Percentiles rank a stretch among this genome's conserved stretches.
phyloP scores from a whole-genome alignment of 139 green algal genomes.

The Trebouxia sp. region DNA sequence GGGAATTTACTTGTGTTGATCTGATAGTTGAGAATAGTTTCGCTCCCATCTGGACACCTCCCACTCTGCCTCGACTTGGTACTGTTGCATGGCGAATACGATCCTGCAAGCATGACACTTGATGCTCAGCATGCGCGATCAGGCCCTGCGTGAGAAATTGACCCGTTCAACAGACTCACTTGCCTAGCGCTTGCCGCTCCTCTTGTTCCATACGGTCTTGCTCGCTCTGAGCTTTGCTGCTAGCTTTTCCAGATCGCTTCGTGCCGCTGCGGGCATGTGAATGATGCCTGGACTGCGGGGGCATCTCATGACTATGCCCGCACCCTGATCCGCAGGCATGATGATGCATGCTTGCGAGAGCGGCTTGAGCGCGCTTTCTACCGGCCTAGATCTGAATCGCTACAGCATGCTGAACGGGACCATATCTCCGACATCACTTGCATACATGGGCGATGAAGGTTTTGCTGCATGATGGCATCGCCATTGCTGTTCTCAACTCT shows the following conservation, averaged over 20 bases:
- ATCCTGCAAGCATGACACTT: constrained; percentile 55
- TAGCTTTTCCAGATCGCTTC: not conserved
- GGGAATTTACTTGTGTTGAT: constrained; percentile 43
- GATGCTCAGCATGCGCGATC: not conserved
- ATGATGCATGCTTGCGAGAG: constrained; percentile 1
- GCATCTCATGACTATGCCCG: not conserved
- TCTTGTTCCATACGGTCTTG: constrained; percentile 20
- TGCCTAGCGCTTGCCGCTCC: constrained; percentile 27
- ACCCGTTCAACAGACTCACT: not conserved
- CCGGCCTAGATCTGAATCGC: not conserved
- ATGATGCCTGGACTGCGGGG: not conserved
- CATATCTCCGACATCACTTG: too few species aligned
- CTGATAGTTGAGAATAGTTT: constrained; percentile 60
- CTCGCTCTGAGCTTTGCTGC: not conserved
- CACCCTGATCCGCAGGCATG: not conserved
- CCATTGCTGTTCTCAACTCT: too few species aligned
- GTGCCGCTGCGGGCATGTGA: not conserved
- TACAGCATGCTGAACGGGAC: too few species aligned
- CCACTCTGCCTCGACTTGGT: constrained; percentile 50
- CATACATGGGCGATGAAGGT: too few species aligned
- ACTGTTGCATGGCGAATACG: constrained; percentile 67
- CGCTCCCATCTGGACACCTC: constrained; percentile 78
- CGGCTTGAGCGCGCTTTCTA: too few species aligned
- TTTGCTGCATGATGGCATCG: too few species aligned
- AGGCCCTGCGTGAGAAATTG: too few species aligned